Evolutionary conservation across 495 filamentous ascomycete genomes (phyloP).

Genomic region (Cairneyella variabilis): DNA sequence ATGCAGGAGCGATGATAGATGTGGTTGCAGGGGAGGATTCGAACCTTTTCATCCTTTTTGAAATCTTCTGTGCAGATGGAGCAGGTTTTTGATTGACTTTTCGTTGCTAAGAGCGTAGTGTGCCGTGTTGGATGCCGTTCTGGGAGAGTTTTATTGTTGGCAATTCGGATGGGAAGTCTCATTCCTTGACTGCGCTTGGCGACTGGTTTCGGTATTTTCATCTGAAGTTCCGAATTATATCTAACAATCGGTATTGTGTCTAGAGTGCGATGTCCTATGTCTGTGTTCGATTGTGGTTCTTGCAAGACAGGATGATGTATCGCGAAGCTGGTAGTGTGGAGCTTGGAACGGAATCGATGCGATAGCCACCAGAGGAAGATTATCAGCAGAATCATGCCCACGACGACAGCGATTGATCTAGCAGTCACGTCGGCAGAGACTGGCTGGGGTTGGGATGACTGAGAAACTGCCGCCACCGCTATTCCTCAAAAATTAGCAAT

Average conservation of each 20-base stretch:
- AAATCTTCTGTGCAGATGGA: constrained; percentile 94
- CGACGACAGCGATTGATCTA: neutral
- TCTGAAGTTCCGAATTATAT: neutral
- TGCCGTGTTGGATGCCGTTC: neutral
- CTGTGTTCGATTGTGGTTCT: neutral
- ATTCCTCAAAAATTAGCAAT: too few species aligned
- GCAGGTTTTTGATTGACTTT: constrained; percentile 37
- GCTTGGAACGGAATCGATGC: neutral
- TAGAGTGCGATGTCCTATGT: neutral
- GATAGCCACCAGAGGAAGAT: neutral
- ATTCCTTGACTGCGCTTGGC: neutral
- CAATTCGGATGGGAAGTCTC: neutral
- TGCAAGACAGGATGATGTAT: neutral
- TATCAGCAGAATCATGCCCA: neutral
- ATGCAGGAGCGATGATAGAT: constrained; percentile 91
- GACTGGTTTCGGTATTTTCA: neutral
- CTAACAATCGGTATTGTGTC: neutral
- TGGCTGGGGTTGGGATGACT: too few species aligned
- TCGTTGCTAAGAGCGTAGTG: neutral
- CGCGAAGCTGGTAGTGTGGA: neutral
- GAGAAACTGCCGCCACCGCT: too few species aligned
- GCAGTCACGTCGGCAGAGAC: too few species aligned
- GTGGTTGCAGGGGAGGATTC: constrained; percentile 88
- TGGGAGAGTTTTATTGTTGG: neutral
- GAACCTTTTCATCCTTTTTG: constrained; percentile 77